Evolutionary conservation across 1,284 basidiomycete species (phyloP), one percentile per base, ranked within the genome.

Genomic region (Marasmius sp.): DNA sequence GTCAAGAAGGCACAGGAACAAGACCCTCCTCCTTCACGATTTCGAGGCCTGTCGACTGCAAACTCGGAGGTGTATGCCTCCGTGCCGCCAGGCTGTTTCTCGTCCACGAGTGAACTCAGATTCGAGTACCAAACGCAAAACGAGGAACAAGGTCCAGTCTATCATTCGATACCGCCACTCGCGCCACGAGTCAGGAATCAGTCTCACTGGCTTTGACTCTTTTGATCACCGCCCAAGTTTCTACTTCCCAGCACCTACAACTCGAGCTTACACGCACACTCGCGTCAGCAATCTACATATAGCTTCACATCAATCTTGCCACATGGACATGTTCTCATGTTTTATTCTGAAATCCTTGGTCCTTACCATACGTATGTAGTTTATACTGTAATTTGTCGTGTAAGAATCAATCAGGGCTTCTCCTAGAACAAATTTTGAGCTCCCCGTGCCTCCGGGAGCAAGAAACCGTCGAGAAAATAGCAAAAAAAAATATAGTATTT

Each of bases 241-340:
- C 71, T 91, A 91, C 87, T 88, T 1, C 59, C 18, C 38, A 59
- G 20, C 39, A 53, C 57, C 9, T 54, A 22, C 37, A 45, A 38
- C n/a, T 51, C 60, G 39, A 50, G 60, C 16, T 37, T 57, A 36
- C 48, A 49, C 71, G 73, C 70, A 2, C 82, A 86, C 58, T 72
- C 75, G 36, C 78, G 76, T 53, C 81, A 83, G 10, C 85, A 89
- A 51, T 93, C 92, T 0, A 67, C 85, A 8, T 82, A 89, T 72
- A 94, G 91, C 69, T 87, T 94, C 54, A 86, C 90, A 0, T 94
- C 92, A 0, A 85, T 94, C 27, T 94, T 92, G 0, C 93, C 90
- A 0, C 91, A 92, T 60, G 92, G 92, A 1, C 81, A 79, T 2
- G 84, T 91, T 34, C 78, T 92, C 64, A 82, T n/a, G n/a, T n/a